Evolutionary conservation across 1,284 basidiomycete species (phyloP).

Genomic region (Porogramme epimiltina): DNA sequence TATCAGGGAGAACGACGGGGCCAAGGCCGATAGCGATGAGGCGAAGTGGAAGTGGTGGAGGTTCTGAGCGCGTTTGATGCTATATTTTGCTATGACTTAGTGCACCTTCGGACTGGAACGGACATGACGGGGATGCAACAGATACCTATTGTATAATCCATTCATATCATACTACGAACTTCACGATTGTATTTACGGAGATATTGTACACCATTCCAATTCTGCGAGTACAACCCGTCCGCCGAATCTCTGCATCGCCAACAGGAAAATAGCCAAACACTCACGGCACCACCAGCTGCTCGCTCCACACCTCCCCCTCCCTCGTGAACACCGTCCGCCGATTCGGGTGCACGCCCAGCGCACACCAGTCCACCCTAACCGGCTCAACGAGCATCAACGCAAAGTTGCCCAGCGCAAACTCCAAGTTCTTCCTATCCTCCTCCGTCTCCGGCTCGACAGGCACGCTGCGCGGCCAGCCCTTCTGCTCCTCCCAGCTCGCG

Average conservation of each 20-base stretch:
- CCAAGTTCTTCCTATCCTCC: constrained; percentile 45
- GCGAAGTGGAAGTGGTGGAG: constrained; percentile 27
- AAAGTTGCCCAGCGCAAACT: constrained; percentile 60
- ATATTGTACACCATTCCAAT: too few relatives aligned
- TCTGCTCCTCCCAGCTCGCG: constrained; percentile 52
- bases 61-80: constrained; percentile 4
- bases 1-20: constrained; percentile 63
- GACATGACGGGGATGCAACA: too few relatives aligned
- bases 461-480: constrained; percentile 53
- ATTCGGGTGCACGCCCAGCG: constrained; percentile 55
- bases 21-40: constrained; percentile 50
- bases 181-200: too few relatives aligned
- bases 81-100: too few relatives aligned
- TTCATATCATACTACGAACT: too few relatives aligned
- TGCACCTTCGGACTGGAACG: too few relatives aligned
- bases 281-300: constrained; percentile 60
- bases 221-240: too few relatives aligned
- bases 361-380: constrained; percentile 60
- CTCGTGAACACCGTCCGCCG: constrained; percentile 54
- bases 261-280: too few relatives aligned
- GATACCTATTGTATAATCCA: too few relatives aligned
- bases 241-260: too few relatives aligned
- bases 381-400: constrained; percentile 68
- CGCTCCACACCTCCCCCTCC: constrained; percentile 46
- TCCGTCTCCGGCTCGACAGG: constrained; percentile 44